These are phyloP conservation scores for Xenoacremonium recifei DNA, from an alignment of 2,329 filamentous ascomycete species.

Conservation along the genomic window DNA sequence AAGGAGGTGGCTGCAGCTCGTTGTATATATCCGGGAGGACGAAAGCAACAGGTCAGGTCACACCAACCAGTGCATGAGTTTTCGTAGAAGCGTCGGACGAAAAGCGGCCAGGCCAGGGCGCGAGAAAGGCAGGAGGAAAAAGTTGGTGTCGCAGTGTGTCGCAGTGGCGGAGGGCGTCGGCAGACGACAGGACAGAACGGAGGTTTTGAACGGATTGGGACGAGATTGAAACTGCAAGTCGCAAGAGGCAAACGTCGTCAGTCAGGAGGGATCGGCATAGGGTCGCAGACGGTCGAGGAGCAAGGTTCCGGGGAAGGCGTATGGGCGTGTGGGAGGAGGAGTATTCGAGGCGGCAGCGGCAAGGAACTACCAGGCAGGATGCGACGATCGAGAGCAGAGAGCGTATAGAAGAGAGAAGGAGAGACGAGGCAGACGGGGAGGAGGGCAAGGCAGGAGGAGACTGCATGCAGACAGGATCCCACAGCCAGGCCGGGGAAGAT, in stretches of 20 bases:
- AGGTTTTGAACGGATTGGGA: conserved; percentile 13
- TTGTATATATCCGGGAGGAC: conserved; percentile 10
- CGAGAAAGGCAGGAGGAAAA: neutral
- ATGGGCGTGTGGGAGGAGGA: conserved; percentile 2
- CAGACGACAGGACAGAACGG: conserved; percentile 17
- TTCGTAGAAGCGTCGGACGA: conserved; percentile 20
- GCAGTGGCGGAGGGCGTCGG: conserved; percentile 4
- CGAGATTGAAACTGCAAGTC: conserved; percentile 18
- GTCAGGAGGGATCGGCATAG: conserved; percentile 6
- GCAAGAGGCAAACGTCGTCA: conserved; percentile 9
- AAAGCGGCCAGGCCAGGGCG: conserved; percentile 2
- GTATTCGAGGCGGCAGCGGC: conserved; percentile 2
- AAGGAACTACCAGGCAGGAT: neutral
- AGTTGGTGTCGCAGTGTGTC: conserved; percentile 13
- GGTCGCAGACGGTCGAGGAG: conserved; percentile 14
- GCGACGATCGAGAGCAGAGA: conserved; percentile 5
- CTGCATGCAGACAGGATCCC: neutral
- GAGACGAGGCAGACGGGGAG: conserved; percentile 15
- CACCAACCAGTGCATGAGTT: conserved; percentile 6
- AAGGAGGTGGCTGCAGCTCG: conserved; percentile 1
- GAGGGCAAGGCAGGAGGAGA: conserved; percentile 2
- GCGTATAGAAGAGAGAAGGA: conserved; percentile 10
- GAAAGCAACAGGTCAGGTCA: conserved; percentile 9
- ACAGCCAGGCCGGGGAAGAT: conserved; percentile 6
- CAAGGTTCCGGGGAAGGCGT: neutral